Percentiles rank a stretch among this genome's conserved stretches.
Conservation (phyloP, 371 early-diverging fungal species). For the Apophysomyces sp. region DNA sequence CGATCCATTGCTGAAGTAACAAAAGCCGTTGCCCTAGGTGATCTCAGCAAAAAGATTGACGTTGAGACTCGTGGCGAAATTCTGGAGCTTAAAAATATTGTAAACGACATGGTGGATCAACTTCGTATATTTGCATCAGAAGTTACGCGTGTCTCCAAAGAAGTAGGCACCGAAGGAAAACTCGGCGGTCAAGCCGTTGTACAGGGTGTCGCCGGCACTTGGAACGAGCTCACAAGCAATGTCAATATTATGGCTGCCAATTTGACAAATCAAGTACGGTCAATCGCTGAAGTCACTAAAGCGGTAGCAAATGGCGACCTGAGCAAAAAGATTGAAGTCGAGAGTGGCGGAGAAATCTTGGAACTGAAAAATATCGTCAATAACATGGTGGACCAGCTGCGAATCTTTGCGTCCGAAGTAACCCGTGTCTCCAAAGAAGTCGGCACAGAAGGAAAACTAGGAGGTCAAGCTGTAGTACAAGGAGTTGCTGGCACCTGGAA, state of each 20-base stretch:
- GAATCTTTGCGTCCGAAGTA: constrained; percentile 47
- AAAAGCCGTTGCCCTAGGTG: constrained; percentile 32
- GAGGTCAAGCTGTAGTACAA: constrained; percentile 45
- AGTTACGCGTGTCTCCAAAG: constrained; percentile 55
- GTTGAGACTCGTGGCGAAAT: constrained; percentile 46
- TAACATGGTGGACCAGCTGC: constrained; percentile 60
- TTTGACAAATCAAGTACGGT: constrained; percentile 56
- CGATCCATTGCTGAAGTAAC: constrained; percentile 37
- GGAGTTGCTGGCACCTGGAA: constrained; percentile 48
- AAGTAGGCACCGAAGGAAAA: constrained; percentile 60
- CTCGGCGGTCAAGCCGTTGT: constrained; percentile 62
- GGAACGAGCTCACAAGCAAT: constrained; percentile 63
- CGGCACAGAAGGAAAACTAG: constrained; percentile 41
- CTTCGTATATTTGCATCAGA: constrained; percentile 51
- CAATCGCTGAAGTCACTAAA: constrained; percentile 56
- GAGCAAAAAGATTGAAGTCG: constrained; percentile 56
- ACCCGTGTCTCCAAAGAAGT: constrained; percentile 42
- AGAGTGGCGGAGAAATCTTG: constrained; percentile 65
- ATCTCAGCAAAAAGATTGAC: constrained; percentile 42
- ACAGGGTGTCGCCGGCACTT: constrained; percentile 56
- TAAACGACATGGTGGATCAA: constrained; percentile 61
- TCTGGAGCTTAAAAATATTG: constrained; percentile 38
- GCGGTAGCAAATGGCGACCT: constrained; percentile 57
- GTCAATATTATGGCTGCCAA: constrained; percentile 66
- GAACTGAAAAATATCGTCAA: constrained; percentile 67